Conservation (phyloP, 169 alveolate species). For the Plasmodium knowlesi region DNA sequence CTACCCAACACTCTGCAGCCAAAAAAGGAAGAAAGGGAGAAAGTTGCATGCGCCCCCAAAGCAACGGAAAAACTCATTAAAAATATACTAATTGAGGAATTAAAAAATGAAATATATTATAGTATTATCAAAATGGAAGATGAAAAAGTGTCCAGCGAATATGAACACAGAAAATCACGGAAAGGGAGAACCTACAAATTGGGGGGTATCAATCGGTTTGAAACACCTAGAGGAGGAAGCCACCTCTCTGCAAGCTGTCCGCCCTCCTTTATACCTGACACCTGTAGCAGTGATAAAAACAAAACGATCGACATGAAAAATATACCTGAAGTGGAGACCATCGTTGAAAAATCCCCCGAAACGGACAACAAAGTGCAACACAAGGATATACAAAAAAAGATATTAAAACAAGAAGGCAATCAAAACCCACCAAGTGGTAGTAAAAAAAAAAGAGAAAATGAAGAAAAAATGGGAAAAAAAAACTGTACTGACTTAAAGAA, state of each 20-base stretch:
- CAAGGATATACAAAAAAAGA: neutral
- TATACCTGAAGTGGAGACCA: neutral
- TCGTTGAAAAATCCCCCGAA: neutral
- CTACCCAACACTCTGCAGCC: neutral
- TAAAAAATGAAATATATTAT: conserved; percentile 19
- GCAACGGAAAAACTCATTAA: neutral
- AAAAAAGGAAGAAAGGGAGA: neutral
- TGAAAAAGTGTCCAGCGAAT: neutral
- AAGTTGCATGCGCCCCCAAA: neutral
- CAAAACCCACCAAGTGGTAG: neutral
- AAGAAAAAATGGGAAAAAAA: neutral
- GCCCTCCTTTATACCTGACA: neutral
- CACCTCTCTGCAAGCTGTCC: neutral
- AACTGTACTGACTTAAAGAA: neutral
- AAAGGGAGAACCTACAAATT: neutral
- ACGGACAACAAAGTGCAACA: neutral
- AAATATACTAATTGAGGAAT: conserved; percentile 6
- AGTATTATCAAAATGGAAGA: neutral
- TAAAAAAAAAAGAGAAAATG: neutral
- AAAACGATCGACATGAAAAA: neutral
- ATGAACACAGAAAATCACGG: neutral
- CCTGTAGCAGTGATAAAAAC: neutral
- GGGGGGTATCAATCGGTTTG: neutral
- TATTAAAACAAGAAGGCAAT: neutral
- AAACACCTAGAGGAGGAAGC: neutral